A percentile compares a stretch with the other conserved stretches of the same genome.
These are phyloP conservation scores for Ichthyophthirius multifiliis DNA, from an alignment of 169 alveolate genomes.

Conservation along the genomic window DNA sequence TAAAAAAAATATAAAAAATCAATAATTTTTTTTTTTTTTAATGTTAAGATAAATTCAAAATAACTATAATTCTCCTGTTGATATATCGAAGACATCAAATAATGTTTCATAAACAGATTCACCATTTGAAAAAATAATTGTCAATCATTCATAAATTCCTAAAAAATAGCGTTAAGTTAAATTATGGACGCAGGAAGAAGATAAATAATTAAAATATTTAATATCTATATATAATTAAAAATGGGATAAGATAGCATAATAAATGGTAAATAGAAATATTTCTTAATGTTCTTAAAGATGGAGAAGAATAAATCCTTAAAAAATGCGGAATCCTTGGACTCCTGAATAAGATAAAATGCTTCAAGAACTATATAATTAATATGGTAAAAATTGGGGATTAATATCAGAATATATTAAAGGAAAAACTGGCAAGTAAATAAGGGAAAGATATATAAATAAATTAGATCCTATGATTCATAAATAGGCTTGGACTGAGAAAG, in stretches of 20 bases:
- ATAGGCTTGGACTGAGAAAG: constrained; percentile 58
- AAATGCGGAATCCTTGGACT: constrained; percentile 17
- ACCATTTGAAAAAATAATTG: no score
- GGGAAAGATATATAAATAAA: constrained; percentile 76
- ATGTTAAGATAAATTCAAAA: no score
- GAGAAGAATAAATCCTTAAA: constrained; percentile 35
- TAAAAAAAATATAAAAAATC: no score
- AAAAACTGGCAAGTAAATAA: constrained; percentile 68
- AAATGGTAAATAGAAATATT: constrained; percentile 25
- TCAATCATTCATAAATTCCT: no score
- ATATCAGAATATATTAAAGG: not conserved
- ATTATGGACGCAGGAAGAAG: constrained; percentile 35
- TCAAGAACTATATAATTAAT: not conserved
- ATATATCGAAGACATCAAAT: no score
- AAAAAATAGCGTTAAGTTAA: constrained; percentile 25
- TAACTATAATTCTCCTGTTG: no score
- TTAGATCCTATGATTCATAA: constrained; percentile 60
- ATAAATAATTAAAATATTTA: not conserved
- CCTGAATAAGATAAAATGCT: constrained; percentile 11
- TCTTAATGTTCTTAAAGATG: constrained; percentile 36
- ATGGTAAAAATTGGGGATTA: constrained; percentile 18
- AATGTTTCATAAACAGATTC: no score
- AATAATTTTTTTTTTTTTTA: no score
- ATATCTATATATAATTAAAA: constrained; percentile 5
- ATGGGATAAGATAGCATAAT: constrained; percentile 36